Percentiles rank a stretch among this genome's conserved stretches.
Conservation (phyloP, 257 asterid genomes). For the Jaltomata sinuosa region DNA sequence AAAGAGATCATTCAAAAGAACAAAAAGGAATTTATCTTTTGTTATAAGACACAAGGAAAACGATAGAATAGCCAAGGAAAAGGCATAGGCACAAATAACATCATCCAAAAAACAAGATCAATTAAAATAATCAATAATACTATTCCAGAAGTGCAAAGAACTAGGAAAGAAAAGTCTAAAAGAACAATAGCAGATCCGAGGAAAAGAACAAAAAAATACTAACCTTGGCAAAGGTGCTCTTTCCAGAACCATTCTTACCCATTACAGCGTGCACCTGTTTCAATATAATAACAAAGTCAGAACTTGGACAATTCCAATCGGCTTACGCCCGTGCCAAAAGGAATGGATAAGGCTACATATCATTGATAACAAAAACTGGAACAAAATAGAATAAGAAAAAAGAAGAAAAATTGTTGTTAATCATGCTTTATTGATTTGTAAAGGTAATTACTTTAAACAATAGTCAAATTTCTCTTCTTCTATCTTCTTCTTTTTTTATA, state of each 20-base stretch:
- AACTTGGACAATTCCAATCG: background rate
- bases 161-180: too few relatives aligned
- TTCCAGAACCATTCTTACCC: conserved; percentile 99
- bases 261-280: conserved; percentile 79
- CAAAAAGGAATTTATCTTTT: background rate
- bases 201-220: conserved; percentile 16
- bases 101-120: background rate
- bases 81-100: background rate
- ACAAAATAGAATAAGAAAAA: background rate
- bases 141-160: background rate
- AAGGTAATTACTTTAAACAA: too few relatives aligned
- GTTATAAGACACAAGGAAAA: background rate
- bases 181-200: background rate
- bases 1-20: background rate
- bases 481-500: too few relatives aligned
- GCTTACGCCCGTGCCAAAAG: background rate
- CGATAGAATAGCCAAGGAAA: background rate
- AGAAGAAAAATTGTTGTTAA: background rate
- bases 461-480: too few relatives aligned
- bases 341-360: background rate
- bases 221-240: conserved; percentile 99
- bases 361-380: background rate
- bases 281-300: conserved; percentile 15
- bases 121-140: background rate
- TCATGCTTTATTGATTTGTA: too few relatives aligned